Evolutionary conservation across 2,329 filamentous ascomycete species (phyloP).

Genomic region (Ceratocystis huliohia): DNA sequence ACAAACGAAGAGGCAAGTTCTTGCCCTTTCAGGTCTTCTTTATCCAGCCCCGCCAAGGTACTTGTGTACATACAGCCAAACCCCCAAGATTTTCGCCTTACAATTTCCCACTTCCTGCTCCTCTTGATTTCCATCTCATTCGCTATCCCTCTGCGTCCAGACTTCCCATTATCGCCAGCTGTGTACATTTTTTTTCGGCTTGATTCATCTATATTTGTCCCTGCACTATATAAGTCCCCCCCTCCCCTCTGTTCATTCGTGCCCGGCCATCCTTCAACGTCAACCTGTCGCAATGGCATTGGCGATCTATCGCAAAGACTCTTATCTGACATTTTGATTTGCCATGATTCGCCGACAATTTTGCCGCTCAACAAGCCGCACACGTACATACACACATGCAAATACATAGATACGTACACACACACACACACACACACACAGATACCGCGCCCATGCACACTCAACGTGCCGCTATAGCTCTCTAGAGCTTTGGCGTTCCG

Average conservation of each 20-base stretch:
- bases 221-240: not conserved
- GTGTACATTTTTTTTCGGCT: not conserved
- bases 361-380: not conserved
- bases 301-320: not conserved
- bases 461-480: not conserved
- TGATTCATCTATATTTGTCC: not conserved
- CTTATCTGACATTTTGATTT: constrained; percentile 9
- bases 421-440: not conserved
- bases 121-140: not conserved
- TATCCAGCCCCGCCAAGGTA: not conserved
- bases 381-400: not conserved
- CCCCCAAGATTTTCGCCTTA: not conserved
- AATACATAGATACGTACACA: not conserved
- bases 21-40: not conserved
- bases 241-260: not conserved
- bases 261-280: not conserved
- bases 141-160: not conserved
- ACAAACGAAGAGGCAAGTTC: not conserved
- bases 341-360: constrained; percentile 10
- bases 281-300: not conserved
- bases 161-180: not conserved
- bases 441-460: not conserved
- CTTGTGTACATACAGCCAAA: not conserved
- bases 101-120: not conserved
- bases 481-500: not conserved